Percentiles rank a stretch among this genome's conserved stretches.
Conservation (phyloP, 345 rosid genomes). For the Xanthoceras sorbifolium region DNA sequence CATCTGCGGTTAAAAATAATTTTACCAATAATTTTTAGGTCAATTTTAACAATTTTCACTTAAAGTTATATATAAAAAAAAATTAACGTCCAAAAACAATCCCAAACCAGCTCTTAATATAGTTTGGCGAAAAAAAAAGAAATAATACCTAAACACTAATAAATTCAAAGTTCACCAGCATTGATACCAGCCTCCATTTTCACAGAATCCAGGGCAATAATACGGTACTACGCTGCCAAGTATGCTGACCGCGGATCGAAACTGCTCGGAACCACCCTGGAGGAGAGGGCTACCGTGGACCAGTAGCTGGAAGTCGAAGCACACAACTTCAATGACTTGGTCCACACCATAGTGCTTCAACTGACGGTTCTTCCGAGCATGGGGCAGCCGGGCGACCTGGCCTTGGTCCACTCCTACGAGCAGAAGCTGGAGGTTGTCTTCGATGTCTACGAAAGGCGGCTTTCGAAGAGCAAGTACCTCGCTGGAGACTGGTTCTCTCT, state of each 20-base stretch:
- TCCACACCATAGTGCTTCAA: constrained; percentile 51
- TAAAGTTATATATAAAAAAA: too few species aligned
- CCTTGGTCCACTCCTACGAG: constrained; percentile 39
- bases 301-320: constrained; percentile 96
- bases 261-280: constrained; percentile 56
- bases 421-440: constrained; percentile 57
- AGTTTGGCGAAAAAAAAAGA: too few species aligned
- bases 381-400: constrained; percentile 52
- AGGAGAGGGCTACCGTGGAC: constrained; percentile 69
- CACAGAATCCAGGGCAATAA: constrained; percentile 82
- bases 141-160: too few species aligned
- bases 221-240: constrained; percentile 76
- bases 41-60: too few species aligned
- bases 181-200: not conserved
- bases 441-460: constrained; percentile 64
- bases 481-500: constrained; percentile 68
- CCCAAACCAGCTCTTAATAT: too few species aligned
- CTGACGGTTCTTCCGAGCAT: constrained; percentile 50
- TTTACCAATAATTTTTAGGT: too few species aligned
- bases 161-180: too few species aligned
- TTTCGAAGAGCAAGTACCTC: constrained; percentile 52
- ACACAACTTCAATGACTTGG: constrained; percentile 66
- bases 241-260: constrained; percentile 60
- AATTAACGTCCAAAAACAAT: too few species aligned
- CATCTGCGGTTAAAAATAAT: too few species aligned